These are phyloP conservation scores for Xenoacremonium recifei DNA, from an alignment of 2,329 filamentous ascomycete species.

Conservation along the genomic window DNA sequence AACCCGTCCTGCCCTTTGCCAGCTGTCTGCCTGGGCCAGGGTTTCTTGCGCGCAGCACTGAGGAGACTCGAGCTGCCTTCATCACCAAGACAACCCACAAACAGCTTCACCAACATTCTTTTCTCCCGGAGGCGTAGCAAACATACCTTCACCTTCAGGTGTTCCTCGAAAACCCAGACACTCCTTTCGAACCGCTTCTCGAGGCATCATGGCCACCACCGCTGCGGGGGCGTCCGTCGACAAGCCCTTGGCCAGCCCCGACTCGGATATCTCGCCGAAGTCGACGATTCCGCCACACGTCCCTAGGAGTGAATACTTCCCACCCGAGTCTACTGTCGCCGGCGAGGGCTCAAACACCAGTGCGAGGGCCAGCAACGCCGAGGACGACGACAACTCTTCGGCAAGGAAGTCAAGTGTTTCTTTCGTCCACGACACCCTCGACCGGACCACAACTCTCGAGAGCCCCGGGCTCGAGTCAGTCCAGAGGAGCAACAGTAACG, in stretches of 20 bases:
- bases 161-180: not conserved
- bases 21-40: not conserved
- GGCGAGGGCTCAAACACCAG: constrained; percentile 23
- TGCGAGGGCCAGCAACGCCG: constrained; percentile 24
- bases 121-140: not conserved
- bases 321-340: constrained; percentile 17
- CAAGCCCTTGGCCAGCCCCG: constrained; percentile 31
- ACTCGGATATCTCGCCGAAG: constrained; percentile 44
- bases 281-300: constrained; percentile 24
- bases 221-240: constrained; percentile 21
- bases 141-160: not conserved
- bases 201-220: constrained; percentile 18
- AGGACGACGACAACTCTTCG: constrained; percentile 31
- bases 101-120: not conserved
- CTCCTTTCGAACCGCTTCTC: not conserved
- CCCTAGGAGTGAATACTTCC: constrained; percentile 27
- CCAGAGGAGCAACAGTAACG: constrained; percentile 20
- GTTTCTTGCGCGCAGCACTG: not conserved
- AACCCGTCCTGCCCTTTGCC: not conserved
- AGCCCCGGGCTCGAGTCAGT: constrained; percentile 24
- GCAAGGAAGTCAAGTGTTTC: constrained; percentile 32
- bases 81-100: not conserved
- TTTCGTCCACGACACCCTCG: constrained; percentile 30
- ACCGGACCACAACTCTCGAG: constrained; percentile 23
- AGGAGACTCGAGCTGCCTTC: not conserved